phyloP scores from a whole-genome alignment of 192 early-diverging fungal species.

The Lunasporangiospora selenospora region DNA sequence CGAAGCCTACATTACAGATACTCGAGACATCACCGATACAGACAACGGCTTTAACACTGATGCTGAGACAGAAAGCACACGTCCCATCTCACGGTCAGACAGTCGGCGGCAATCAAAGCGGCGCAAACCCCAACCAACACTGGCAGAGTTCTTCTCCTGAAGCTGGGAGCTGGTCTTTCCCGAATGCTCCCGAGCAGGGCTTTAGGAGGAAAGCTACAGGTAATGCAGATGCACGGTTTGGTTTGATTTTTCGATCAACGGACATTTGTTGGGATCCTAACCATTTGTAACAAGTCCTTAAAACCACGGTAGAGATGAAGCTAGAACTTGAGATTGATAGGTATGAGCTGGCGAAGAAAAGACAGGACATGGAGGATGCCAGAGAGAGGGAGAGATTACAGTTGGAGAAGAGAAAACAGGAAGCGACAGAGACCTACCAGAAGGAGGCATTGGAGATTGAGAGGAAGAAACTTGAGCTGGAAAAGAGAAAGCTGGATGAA shows the following conservation, averaged over 20 bases:
- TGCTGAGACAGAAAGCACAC: not conserved
- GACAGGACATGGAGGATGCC: constrained; percentile 5
- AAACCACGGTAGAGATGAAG: constrained; percentile 1
- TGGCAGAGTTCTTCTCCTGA: constrained; percentile 3
- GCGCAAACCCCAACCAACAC: not conserved
- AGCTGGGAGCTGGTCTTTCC: not conserved
- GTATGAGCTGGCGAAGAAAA: not conserved
- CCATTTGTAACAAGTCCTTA: not conserved
- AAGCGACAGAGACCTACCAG: not conserved
- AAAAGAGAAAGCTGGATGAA: constrained; percentile 4
- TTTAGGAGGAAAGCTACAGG: not conserved
- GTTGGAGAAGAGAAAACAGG: not conserved
- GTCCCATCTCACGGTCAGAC: not conserved
- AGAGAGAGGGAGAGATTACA: not conserved
- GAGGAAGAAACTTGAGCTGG: constrained; percentile 1
- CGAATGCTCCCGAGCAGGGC: not conserved
- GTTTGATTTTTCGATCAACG: not conserved
- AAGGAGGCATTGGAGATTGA: not conserved
- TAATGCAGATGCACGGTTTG: too few relatives aligned
- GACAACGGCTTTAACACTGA: not conserved
- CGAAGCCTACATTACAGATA: not conserved
- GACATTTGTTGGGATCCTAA: not conserved
- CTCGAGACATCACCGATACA: not conserved
- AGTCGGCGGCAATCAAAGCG: not conserved
- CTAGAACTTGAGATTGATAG: constrained; percentile 4